Percentiles rank a stretch among this genome's conserved stretches.
phyloP scores from a whole-genome alignment of 78 protist genomes.

The Isochrysis galbana region DNA sequence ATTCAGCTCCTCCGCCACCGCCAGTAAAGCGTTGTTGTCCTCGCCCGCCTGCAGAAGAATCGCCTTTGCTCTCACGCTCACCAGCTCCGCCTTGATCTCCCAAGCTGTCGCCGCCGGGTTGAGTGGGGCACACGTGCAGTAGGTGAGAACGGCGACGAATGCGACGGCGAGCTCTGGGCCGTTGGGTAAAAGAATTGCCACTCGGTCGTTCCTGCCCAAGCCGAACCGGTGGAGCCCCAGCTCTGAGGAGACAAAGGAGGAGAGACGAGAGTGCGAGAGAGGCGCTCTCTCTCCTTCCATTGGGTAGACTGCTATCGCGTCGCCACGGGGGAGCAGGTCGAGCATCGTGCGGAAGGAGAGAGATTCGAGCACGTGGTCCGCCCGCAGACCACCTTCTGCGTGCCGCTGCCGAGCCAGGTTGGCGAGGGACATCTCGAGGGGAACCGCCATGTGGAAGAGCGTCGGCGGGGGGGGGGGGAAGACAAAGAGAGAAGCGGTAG shows the following conservation, averaged over 20 bases:
- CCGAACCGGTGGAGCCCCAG: neutral
- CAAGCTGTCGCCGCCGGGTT: neutral
- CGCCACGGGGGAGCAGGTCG: neutral
- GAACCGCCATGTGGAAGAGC: no score
- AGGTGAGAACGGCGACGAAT: neutral
- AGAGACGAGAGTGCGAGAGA: neutral
- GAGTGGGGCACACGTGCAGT: neutral
- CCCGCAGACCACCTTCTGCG: neutral
- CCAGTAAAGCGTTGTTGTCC: neutral
- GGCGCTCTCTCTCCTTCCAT: neutral
- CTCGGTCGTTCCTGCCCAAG: neutral
- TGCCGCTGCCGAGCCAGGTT: no score
- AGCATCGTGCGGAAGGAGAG: neutral
- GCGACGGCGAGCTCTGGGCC: neutral
- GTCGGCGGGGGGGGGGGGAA: no score
- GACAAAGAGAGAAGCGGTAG: no score
- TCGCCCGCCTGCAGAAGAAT: neutral
- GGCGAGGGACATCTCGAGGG: no score
- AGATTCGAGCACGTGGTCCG: neutral
- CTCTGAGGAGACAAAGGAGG: neutral
- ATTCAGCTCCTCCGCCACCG: neutral
- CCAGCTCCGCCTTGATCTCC: neutral
- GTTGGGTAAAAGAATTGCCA: neutral
- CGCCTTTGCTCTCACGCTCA: neutral
- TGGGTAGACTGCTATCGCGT: neutral